Conservation (phyloP, 2,329 filamentous ascomycete genomes). For the Arthrobotrys sinensis region DNA sequence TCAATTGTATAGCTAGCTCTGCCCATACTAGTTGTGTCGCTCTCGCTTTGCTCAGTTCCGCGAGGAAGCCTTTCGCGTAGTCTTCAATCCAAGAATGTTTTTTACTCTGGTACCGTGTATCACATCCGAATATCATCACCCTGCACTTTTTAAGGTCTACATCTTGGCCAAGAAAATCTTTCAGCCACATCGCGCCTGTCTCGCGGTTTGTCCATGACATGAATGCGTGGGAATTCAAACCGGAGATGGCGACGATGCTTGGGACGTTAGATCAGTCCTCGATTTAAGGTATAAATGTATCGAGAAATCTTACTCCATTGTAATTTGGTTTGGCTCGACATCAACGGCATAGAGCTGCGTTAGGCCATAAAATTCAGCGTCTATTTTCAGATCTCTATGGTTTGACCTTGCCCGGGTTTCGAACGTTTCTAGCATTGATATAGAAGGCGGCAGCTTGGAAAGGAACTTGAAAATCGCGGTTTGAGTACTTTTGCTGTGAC, state of each 20-base stretch:
- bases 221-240: slow-evolving; percentile 61
- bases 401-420: too few relatives aligned
- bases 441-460: too few relatives aligned
- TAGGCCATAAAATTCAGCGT: slow-evolving; percentile 60
- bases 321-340: slow-evolving; percentile 21
- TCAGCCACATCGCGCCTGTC: slow-evolving; percentile 60
- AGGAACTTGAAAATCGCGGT: too few relatives aligned
- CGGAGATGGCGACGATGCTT: slow-evolving; percentile 61
- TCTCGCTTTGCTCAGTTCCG: too few relatives aligned
- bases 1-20: too few relatives aligned
- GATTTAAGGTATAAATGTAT: neutral
- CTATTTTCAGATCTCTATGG: slow-evolving; percentile 26
- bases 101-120: neutral
- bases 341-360: slow-evolving; percentile 52
- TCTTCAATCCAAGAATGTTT: neutral
- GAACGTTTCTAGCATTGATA: too few relatives aligned
- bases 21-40: too few relatives aligned
- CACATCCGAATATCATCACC: slow-evolving; percentile 1
- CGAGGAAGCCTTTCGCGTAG: too few relatives aligned
- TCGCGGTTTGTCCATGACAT: slow-evolving; percentile 52
- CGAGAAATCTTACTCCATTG: slow-evolving; percentile 51
- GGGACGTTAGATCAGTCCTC: neutral
- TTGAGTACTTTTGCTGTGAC: too few relatives aligned
- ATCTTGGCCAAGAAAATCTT: slow-evolving; percentile 48
- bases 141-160: neutral